phyloP scores from a whole-genome alignment of 495 filamentous ascomycete species.

The Hyaloscypha hepaticicola region DNA sequence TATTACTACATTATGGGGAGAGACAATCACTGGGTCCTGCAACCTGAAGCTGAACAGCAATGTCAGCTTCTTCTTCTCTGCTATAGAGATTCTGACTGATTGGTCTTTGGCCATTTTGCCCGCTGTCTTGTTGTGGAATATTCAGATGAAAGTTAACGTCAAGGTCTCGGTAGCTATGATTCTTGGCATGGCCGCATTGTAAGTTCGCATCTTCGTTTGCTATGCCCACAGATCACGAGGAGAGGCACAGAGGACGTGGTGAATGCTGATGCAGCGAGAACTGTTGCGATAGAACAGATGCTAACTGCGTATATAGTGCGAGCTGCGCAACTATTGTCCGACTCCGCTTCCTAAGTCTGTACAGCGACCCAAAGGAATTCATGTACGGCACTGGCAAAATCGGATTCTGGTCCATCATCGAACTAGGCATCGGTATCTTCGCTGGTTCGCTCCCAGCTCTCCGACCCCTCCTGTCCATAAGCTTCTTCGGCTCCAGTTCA shows the following conservation, averaged over 20 bases:
- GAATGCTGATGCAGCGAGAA: too few relatives aligned
- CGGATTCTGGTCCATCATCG: slow-evolving; percentile 26
- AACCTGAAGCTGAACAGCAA: slow-evolving; percentile 26
- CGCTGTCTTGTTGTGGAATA: slow-evolving; percentile 19
- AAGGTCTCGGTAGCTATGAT: slow-evolving; percentile 24
- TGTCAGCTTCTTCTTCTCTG: slow-evolving; percentile 28
- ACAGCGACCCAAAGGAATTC: slow-evolving; percentile 24
- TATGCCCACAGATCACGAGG: too few relatives aligned
- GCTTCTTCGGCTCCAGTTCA: slow-evolving; percentile 8
- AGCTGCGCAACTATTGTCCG: slow-evolving; percentile 28
- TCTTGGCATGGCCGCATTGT: slow-evolving; percentile 23
- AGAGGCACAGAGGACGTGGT: too few relatives aligned
- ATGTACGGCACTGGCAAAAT: slow-evolving; percentile 28
- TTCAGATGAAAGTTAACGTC: slow-evolving; percentile 21
- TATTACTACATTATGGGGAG: slow-evolving; percentile 24
- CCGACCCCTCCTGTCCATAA: slow-evolving; percentile 25
- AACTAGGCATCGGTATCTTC: slow-evolving; percentile 27
- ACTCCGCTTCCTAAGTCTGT: slow-evolving; percentile 26
- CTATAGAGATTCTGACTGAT: slow-evolving; percentile 23
- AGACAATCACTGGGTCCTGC: slow-evolving; percentile 25
- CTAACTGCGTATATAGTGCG: slow-evolving; percentile 17
- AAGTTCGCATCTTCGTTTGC: slow-evolving; percentile 13
- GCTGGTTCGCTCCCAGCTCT: slow-evolving; percentile 25
- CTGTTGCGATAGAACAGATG: slow-evolving; percentile 8
- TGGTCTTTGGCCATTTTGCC: slow-evolving; percentile 25